Percentiles rank a stretch among this genome's conserved stretches.
Evolutionary conservation across 768 basidiomycete genomes (phyloP).

Genomic region (Lactarius deliciosus): DNA sequence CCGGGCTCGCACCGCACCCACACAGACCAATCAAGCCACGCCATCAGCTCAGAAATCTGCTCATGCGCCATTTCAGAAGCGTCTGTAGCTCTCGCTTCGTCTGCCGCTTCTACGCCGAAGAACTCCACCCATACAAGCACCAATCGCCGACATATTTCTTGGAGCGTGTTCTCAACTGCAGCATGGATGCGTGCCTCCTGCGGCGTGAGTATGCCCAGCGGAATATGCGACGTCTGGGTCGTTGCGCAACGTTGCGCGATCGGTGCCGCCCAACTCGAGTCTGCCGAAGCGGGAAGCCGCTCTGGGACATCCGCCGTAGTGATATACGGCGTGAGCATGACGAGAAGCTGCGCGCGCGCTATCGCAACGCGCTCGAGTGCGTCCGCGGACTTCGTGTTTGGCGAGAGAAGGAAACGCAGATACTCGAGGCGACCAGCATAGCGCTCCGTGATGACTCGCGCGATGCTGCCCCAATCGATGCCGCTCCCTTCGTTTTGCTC

Average conservation of each 20-base stretch:
- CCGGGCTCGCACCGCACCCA: conserved; percentile 28
- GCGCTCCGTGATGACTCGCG: conserved; percentile 42
- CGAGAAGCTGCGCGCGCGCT: conserved; percentile 22
- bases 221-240: conserved; percentile 10
- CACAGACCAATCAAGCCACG: conserved; percentile 31
- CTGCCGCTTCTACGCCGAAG: conserved; percentile 27
- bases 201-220: conserved; percentile 21
- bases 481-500: conserved; percentile 32
- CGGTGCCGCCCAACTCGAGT: conserved; percentile 25
- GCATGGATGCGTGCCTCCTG: conserved; percentile 25
- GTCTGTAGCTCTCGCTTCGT: background rate
- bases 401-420: conserved; percentile 38
- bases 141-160: conserved; percentile 27
- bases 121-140: conserved; percentile 26
- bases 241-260: conserved; percentile 27
- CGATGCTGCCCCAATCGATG: conserved; percentile 45
- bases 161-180: conserved; percentile 16
- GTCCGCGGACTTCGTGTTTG: conserved; percentile 25
- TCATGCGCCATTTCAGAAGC: conserved; percentile 1
- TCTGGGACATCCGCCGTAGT: conserved; percentile 25
- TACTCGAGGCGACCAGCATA: conserved; percentile 45
- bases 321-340: conserved; percentile 36
- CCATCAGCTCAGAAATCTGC: conserved; percentile 25
- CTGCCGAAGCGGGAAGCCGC: background rate
- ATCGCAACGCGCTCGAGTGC: conserved; percentile 2